Evolutionary conservation across 164 flowering plant species (phyloP).

Genomic region (Brasenia schreberi): DNA sequence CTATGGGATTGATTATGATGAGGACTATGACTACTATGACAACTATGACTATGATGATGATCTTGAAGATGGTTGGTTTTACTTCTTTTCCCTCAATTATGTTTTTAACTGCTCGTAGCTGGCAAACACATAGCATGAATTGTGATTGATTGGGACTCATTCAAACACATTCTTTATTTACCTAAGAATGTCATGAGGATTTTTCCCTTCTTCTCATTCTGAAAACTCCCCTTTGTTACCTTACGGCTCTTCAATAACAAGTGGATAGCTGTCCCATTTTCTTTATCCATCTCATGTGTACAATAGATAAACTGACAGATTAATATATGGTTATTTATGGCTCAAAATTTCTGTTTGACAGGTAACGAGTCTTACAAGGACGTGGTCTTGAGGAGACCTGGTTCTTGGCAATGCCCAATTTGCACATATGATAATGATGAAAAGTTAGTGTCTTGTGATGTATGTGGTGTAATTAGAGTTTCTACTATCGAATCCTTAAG

Average conservation of each 20-base stretch:
- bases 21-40: conserved; percentile 34
- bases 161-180: too few relatives aligned
- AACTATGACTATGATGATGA: conserved; percentile 28
- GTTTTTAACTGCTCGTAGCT: neutral
- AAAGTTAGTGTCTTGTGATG: conserved; percentile 56
- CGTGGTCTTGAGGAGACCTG: conserved; percentile 17
- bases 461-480: conserved; percentile 73
- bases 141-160: neutral
- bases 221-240: too few relatives aligned
- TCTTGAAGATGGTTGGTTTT: conserved; percentile 27
- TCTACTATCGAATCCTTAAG: conserved; percentile 23
- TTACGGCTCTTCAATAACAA: too few relatives aligned
- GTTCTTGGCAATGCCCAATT: conserved; percentile 69
- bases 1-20: conserved; percentile 41
- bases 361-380: neutral
- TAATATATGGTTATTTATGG: neutral
- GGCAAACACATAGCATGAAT: neutral
- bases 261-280: neutral
- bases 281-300: neutral
- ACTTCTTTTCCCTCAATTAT: neutral
- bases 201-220: too few relatives aligned
- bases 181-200: too few relatives aligned
- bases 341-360: too few relatives aligned
- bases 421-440: conserved; percentile 91
- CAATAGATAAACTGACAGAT: neutral